Conservation (phyloP, 192 early-diverging fungal genomes). For the Thamnidium elegans region DNA sequence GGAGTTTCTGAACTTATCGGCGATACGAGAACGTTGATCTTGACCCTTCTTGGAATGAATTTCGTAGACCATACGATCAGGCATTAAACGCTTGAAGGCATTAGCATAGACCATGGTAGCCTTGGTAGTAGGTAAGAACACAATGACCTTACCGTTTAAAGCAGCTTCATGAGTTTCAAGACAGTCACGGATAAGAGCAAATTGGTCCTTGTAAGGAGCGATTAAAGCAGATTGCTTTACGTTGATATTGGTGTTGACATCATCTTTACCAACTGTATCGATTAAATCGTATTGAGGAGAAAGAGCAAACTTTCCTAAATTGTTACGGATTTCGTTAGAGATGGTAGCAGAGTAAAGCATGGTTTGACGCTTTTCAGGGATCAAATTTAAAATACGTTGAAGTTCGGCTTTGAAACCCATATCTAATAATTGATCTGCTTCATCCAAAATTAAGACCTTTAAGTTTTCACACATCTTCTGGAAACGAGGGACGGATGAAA, state of each 20-base stretch:
- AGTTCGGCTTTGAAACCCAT: constrained; percentile 92
- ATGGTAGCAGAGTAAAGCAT: constrained; percentile 95
- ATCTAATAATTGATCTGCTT: constrained; percentile 93
- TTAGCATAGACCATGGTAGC: constrained; percentile 60
- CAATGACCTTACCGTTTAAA: constrained; percentile 77
- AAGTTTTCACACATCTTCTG: constrained; percentile 41
- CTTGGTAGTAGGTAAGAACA: constrained; percentile 86
- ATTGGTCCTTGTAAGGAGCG: constrained; percentile 59
- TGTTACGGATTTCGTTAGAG: constrained; percentile 58
- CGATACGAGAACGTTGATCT: constrained; percentile 62
- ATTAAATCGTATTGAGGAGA: constrained; percentile 64
- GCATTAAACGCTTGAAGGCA: constrained; percentile 52
- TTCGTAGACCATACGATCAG: constrained; percentile 26
- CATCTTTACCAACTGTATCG: constrained; percentile 84
- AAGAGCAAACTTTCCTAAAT: constrained; percentile 65
- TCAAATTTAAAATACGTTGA: constrained; percentile 55
- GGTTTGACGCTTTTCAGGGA: constrained; percentile 78
- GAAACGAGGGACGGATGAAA: constrained; percentile 62
- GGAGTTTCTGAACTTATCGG: constrained; percentile 70
- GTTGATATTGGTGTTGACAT: constrained; percentile 75
- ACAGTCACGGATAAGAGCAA: constrained; percentile 59
- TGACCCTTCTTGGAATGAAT: constrained; percentile 80
- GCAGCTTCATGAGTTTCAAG: constrained; percentile 61
- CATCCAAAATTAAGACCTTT: constrained; percentile 81
- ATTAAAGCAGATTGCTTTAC: constrained; percentile 78